Evolutionary conservation across 73 alveolate species (phyloP).

Genomic region (Uronychia binucleata): DNA sequence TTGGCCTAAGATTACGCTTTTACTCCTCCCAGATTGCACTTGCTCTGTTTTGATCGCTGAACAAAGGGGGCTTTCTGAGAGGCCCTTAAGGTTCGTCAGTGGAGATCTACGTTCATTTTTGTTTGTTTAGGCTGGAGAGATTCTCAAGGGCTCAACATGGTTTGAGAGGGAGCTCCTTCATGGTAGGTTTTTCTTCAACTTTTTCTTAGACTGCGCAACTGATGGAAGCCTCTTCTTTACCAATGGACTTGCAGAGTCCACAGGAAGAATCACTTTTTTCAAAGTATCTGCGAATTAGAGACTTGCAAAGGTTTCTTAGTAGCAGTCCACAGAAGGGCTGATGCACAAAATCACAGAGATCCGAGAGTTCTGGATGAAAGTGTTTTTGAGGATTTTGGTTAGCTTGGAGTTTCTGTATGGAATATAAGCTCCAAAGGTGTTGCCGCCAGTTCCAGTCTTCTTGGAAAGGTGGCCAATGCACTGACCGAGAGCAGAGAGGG

Average conservation of each 20-base stretch:
- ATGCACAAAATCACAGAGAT: conserved; percentile 47
- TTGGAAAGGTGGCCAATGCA: conserved; percentile 34
- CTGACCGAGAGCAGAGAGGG: conserved; percentile 22
- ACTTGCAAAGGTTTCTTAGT: conserved; percentile 59
- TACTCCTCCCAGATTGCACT: not conserved
- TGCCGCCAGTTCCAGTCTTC: too few species aligned
- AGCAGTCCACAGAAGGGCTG: conserved; percentile 53
- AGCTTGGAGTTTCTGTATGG: conserved; percentile 74
- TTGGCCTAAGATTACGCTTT: not conserved
- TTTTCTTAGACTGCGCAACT: too few species aligned
- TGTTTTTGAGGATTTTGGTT: conserved; percentile 59
- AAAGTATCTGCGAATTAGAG: conserved; percentile 67
- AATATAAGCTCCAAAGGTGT: conserved; percentile 46
- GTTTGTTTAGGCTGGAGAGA: too few species aligned
- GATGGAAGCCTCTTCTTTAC: not conserved
- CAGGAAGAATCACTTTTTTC: conserved; percentile 48
- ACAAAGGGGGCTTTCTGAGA: not conserved
- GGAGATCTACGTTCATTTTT: too few species aligned
- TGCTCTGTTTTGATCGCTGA: not conserved
- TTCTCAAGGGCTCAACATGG: too few species aligned
- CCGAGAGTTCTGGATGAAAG: conserved; percentile 41
- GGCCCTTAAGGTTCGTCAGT: too few species aligned
- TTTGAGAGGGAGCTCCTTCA: too few species aligned
- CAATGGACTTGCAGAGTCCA: not conserved
- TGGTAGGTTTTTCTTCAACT: too few species aligned